Evolutionary conservation across 768 basidiomycete genomes (phyloP).

Genomic region (Phaeotremella skinneri): DNA sequence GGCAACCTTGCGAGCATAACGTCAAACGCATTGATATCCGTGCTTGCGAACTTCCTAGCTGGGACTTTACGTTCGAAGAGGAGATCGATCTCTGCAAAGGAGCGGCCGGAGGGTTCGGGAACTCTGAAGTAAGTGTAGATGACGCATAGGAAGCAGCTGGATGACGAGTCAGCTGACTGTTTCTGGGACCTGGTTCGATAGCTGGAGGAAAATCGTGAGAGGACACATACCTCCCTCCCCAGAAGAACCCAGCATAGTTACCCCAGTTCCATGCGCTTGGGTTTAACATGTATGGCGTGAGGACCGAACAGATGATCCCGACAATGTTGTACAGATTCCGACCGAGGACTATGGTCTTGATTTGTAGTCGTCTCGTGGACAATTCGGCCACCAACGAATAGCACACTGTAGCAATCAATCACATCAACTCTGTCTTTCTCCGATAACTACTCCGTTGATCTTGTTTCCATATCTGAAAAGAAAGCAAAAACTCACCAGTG

Average conservation of each 20-base stretch:
- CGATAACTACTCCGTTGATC: constrained; percentile 2
- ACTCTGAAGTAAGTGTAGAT: constrained; percentile 42
- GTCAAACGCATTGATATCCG: constrained; percentile 40
- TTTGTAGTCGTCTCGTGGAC: constrained; percentile 22
- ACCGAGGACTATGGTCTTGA: constrained; percentile 48
- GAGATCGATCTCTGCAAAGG: constrained; percentile 53
- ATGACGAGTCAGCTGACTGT: constrained; percentile 5
- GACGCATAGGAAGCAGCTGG: constrained; percentile 35
- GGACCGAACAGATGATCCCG: constrained; percentile 25
- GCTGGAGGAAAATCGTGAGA: neutral
- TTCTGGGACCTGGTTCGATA: neutral
- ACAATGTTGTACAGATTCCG: constrained; percentile 33
- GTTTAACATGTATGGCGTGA: constrained; percentile 46
- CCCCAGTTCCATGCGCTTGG: constrained; percentile 32
- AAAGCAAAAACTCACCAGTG: constrained; percentile 23
- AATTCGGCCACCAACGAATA: constrained; percentile 38
- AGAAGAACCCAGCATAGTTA: constrained; percentile 42
- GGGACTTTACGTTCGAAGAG: constrained; percentile 52
- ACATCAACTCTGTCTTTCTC: constrained; percentile 4
- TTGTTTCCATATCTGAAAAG: neutral
- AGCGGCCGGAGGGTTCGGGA: constrained; percentile 39
- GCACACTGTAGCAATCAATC: neutral
- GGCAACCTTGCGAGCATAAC: constrained; percentile 12
- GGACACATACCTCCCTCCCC: constrained; percentile 19
- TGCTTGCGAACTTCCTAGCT: constrained; percentile 48